phyloP scores from a whole-genome alignment of 768 basidiomycete species.

The Lactarius deliciosus region DNA sequence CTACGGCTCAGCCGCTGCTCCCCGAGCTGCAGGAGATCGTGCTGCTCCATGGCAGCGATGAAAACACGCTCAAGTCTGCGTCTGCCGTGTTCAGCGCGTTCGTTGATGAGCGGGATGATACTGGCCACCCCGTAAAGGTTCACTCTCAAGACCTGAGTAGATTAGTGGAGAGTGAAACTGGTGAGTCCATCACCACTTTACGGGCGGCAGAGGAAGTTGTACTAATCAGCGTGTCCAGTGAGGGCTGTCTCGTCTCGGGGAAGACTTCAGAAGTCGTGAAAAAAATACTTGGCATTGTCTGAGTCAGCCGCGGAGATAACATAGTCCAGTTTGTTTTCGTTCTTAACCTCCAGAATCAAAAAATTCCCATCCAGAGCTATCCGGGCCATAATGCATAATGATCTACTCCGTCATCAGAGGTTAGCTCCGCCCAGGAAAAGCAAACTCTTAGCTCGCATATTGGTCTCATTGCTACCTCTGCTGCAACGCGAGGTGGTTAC shows the following conservation, averaged over 20 bases:
- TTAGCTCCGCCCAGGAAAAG: too few relatives aligned
- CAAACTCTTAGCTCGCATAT: too few relatives aligned
- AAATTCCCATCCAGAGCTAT: too few relatives aligned
- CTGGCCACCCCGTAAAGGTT: constrained; percentile 1
- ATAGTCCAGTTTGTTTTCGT: too few relatives aligned
- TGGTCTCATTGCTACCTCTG: too few relatives aligned
- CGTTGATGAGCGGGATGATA: background rate
- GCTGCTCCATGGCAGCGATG: constrained; percentile 15
- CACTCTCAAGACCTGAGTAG: constrained; percentile 7
- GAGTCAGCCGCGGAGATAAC: too few relatives aligned
- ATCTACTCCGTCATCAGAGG: background rate
- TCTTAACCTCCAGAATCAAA: too few relatives aligned
- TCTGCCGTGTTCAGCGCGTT: constrained; percentile 2
- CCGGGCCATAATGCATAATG: background rate
- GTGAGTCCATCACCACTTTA: background rate
- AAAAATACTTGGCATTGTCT: background rate
- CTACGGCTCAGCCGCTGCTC: background rate
- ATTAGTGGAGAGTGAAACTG: background rate
- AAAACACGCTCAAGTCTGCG: background rate
- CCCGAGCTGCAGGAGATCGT: constrained; percentile 12
- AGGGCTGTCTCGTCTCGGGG: background rate
- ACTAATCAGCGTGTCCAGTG: background rate
- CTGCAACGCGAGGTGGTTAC: too few relatives aligned
- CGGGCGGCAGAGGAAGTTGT: background rate
- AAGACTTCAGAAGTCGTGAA: background rate